phyloP scores from a whole-genome alignment of 1,284 basidiomycete species.

The Sporisorium iseilematis-ciliati region DNA sequence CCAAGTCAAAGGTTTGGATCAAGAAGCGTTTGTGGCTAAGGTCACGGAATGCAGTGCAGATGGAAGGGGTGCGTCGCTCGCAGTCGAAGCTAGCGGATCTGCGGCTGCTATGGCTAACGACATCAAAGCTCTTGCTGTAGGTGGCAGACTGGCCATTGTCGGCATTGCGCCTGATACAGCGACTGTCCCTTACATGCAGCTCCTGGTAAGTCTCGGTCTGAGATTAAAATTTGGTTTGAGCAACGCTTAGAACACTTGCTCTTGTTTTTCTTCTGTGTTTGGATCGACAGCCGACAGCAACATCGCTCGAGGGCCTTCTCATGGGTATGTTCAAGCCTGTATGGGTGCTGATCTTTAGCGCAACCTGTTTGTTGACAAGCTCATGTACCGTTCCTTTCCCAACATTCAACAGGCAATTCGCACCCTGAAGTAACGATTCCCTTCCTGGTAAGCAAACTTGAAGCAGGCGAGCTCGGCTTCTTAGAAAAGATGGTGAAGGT shows the following conservation, averaged over 20 bases:
- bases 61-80: slow-evolving; percentile 22
- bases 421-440: slow-evolving; percentile 29
- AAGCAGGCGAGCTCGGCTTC: slow-evolving; percentile 31
- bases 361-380: too few relatives aligned
- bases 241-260: too few relatives aligned
- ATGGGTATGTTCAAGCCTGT: slow-evolving; percentile 13
- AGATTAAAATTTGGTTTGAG: too few relatives aligned
- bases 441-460: slow-evolving; percentile 32
- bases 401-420: slow-evolving; percentile 17
- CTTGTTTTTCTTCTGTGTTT: too few relatives aligned
- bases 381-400: too few relatives aligned
- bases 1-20: slow-evolving; percentile 21
- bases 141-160: slow-evolving; percentile 17
- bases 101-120: slow-evolving; percentile 17
- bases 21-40: slow-evolving; percentile 20
- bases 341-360: too few relatives aligned
- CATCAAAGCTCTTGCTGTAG: slow-evolving; percentile 21
- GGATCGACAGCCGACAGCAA: background rate
- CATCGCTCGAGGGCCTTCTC: slow-evolving; percentile 29
- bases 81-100: slow-evolving; percentile 26
- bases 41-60: slow-evolving; percentile 30
- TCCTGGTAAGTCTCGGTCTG: slow-evolving; percentile 15
- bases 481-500: slow-evolving; percentile 34
- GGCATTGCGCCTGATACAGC: slow-evolving; percentile 21
- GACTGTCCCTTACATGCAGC: slow-evolving; percentile 10